Base-by-base conservation (phyloP, 116 monocot species). In the Zostera marina region DNA sequence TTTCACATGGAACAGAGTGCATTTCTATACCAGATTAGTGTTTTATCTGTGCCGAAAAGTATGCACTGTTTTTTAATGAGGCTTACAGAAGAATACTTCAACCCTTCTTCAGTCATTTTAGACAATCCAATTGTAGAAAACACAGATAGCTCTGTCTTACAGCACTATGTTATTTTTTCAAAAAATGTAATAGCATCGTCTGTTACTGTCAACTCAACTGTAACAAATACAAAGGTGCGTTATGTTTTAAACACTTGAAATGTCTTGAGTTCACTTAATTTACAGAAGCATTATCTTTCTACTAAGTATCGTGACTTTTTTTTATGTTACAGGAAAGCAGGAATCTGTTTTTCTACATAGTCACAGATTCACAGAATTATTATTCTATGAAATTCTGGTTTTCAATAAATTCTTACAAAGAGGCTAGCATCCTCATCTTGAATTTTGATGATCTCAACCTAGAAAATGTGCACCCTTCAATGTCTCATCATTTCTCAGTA, bases 1-100 rank as follows among this genome's bases (percentile, higher is more conserved):
- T 96, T 96, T 47, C 85, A 96, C 67, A 81, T 67, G 75, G 79
- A 73, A 65, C 96, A 96, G 70, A 89, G 96, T 64, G 88, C 89
- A 57, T 96, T 85, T 66, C 66, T 96, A 17, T 76, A 82, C 64
- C 76, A 85, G 11, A 89, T 96, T 61, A 82, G 78, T 62, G 82
- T 80, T 32, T 77, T 85, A 44, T 89, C 96, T 13, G 80, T 85
- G 67, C 77, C 96, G 15, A 96, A 85, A 72, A 82, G 76, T 55
- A 64, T 73, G 17, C 89, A 96, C 58, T 96, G 96, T 57, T 74
- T 96, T 46, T 88, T 73, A 24, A 80, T 96, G 89, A 85, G 85
- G 63, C 73, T 88, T 59, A 96, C 96, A 15, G 69, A 82, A 25
- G 96, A 89, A 43, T 80, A 79, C 62, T 89, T 96, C 49, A 80